Evolutionary conservation across 2,329 filamentous ascomycete species (phyloP), one percentile per base, ranked within the genome.

Genomic region (Verticillium klebahnii): DNA sequence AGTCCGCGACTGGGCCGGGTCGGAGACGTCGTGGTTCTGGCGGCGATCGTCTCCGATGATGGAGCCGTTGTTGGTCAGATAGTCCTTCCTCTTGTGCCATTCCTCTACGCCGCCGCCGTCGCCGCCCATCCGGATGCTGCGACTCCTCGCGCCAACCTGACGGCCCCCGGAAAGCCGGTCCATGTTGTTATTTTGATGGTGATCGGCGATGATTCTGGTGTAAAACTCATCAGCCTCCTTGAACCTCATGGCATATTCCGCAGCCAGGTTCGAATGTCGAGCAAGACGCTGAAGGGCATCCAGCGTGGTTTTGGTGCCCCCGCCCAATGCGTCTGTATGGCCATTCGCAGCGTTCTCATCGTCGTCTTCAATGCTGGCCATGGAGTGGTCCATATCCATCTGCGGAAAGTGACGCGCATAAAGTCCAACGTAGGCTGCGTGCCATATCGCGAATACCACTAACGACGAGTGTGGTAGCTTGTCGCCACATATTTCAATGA

Each of bases 391-490:
- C 1, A 77, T 78, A 67, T 92, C 89, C 86, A 92, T 90, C 62
- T 84, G 82, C 0, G 87, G 86, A 61, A 91, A 92, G 68, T 87
- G 84, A 55, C 81, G 78, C 12, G 85, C 85, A 70, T 91, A 92
- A 2, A 90, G 79, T 37, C 86, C 86, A 17, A 85, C 80, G 67
- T 90, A 89, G 0, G 85, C 83, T 1, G 88, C 87, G 12, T 83
- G 85, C 79, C 88, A 92, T 45, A 89, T 79, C 2, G 88, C 84
- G 68, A 90, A 91, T 3, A 85, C 81, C 3, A 88, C 82, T 37
- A 90, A 81, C 0, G 88, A 87, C 1, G 89, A 91, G 71, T 91
- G 85, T 1, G 88, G 85, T 2, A 90, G 75, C 61, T 84, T 84
- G 60, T 84, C 81, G 60, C 84, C 80, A 68, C 85, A 88, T 4